A percentile compares a stretch with the other conserved stretches of the same genome.
Conservation (phyloP, 495 filamentous ascomycete genomes). For the Aspergillus heteromorphus region DNA sequence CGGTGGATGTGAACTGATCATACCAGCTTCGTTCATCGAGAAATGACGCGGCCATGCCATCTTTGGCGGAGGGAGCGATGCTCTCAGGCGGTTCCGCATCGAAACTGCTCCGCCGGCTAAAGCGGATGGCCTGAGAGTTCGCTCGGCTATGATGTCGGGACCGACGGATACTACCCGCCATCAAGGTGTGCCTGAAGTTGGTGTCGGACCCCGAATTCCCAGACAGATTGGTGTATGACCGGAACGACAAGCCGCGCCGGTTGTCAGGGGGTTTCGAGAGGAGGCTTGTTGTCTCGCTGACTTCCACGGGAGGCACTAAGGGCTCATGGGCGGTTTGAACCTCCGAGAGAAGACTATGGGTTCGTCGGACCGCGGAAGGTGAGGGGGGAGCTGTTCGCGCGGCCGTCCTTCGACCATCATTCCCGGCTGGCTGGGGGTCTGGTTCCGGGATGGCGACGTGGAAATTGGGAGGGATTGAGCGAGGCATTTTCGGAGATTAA, state of each 20-base stretch:
- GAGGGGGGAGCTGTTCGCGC: slow-evolving; percentile 37
- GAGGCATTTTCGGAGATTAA: slow-evolving; percentile 17
- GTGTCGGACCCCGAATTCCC: slow-evolving; percentile 26
- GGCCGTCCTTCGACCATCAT: slow-evolving; percentile 3
- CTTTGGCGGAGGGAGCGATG: slow-evolving; percentile 52
- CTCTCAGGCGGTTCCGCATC: slow-evolving; percentile 35
- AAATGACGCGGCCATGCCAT: slow-evolving; percentile 46
- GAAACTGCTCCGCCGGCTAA: slow-evolving; percentile 43
- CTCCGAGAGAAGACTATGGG: slow-evolving; percentile 32
- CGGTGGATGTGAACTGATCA: slow-evolving; percentile 96
- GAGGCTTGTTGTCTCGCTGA: slow-evolving; percentile 34
- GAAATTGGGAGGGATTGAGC: slow-evolving; percentile 18
- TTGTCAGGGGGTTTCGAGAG: slow-evolving; percentile 18
- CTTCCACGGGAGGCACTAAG: slow-evolving; percentile 29
- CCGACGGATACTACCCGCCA: slow-evolving; percentile 41
- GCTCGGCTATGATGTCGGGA: slow-evolving; percentile 61
- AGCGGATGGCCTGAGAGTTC: slow-evolving; percentile 53
- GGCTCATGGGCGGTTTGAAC: slow-evolving; percentile 36
- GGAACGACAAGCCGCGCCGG: slow-evolving; percentile 21
- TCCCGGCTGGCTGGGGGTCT: slow-evolving; percentile 3
- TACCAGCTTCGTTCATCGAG: slow-evolving; percentile 94
- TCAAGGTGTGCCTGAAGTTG: slow-evolving; percentile 26
- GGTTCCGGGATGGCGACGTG: slow-evolving; percentile 8
- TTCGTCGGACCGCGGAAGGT: slow-evolving; percentile 30
- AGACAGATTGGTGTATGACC: slow-evolving; percentile 40